phyloP scores from a whole-genome alignment of 352 stramenopile genomes.

The Phytophthora meadii region DNA sequence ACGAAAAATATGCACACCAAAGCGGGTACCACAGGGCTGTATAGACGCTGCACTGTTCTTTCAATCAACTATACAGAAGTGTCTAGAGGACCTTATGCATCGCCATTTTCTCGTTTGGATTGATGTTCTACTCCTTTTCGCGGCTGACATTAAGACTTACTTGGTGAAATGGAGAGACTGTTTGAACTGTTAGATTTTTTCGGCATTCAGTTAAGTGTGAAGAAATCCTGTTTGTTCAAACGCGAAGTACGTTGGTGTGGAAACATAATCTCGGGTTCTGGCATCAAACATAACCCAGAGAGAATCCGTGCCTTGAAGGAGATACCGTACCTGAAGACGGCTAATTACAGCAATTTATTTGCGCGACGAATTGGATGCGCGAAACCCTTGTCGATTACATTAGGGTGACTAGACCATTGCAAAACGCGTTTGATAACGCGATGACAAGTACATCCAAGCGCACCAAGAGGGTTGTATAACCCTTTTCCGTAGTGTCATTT shows the following conservation, averaged over 20 bases:
- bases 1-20: not conserved
- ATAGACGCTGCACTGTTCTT: not conserved
- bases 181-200: slow-evolving; percentile 1
- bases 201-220: not conserved
- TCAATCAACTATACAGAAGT: not conserved
- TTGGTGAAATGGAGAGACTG: not conserved
- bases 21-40: not conserved
- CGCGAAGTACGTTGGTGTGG: not conserved
- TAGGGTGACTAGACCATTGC: not conserved
- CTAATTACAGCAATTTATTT: not conserved
- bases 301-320: not conserved
- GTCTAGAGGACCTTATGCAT: no score
- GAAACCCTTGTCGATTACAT: not conserved
- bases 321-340: not conserved
- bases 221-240: not conserved
- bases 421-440: not conserved
- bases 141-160: not conserved
- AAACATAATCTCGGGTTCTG: not conserved
- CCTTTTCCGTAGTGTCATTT: not conserved
- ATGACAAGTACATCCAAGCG: not conserved
- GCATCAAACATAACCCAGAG: not conserved
- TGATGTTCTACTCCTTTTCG: not conserved
- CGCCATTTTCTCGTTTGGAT: no score
- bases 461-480: not conserved
- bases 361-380: not conserved